Base-by-base conservation (phyloP, 306 rosid genomes). In the Bauhinia variegata region DNA sequence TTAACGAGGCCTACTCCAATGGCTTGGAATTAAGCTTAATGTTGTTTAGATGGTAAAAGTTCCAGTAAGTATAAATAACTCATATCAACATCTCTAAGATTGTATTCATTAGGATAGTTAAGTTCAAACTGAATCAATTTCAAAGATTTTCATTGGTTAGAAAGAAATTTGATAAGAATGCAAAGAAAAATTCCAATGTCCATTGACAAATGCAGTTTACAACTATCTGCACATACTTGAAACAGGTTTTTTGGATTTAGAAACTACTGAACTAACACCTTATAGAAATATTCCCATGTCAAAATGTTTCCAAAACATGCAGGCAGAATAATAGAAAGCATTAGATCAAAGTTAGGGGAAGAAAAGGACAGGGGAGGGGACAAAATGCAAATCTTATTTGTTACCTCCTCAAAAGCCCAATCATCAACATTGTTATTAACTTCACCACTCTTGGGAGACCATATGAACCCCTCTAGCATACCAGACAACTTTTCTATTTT, bases 361-460 rank as follows among this genome's bases (percentile, higher is more conserved):
- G 28, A 2, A 2, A 2, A 2, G 28, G 28, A 23, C 2, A 2
- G 28, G 41, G 41, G 41, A 3, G 41, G 41, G 9, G 9, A 36
- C 28, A 64, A 48, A 61, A 23, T 33, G 48, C 33, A 57, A 48
- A 63, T 42, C 49, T 74, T 34, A 55, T 74, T 51, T 44, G 71
- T 75, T 84, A 93, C 99, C 97, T 93, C 96, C 80, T 89, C 99
- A 72, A 73, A 81, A 80, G 88, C 78, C 97, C 97, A 93, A 64
- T 82, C 87, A 71, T 86, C 86, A 5, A 54, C 11, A 23, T 23
- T 77, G 14, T 82, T 72, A 74, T 80, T 82, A 67, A 77, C 63
- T 59, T 78, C 86, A 74, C 80, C 63, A 67, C 78, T 66, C 76
- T 65, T 84, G 41, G 95, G 96, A 71, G 95, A 83, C 91, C 92